A percentile compares a stretch with the other conserved stretches of the same genome.
phyloP scores from a whole-genome alignment of 768 basidiomycete species.

The Leccinum obscurum region DNA sequence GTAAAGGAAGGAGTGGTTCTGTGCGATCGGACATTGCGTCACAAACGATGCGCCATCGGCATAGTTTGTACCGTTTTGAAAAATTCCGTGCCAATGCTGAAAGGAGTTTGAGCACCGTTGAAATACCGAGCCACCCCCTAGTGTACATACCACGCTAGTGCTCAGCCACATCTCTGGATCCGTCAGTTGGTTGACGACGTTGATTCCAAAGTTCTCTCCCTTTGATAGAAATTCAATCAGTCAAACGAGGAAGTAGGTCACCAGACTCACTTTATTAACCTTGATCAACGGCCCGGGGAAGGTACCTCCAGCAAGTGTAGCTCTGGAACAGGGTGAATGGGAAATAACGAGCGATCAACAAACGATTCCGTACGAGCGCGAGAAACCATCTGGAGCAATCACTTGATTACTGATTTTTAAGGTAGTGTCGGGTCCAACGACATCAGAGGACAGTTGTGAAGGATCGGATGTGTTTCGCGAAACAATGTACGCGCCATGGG shows the following conservation, averaged over 20 bases:
- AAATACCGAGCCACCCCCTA: not conserved
- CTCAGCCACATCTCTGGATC: conserved; percentile 49
- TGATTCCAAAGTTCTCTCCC: conserved; percentile 43
- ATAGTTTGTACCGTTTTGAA: conserved; percentile 44
- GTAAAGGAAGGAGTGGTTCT: conserved; percentile 27
- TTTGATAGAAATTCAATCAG: conserved; percentile 19
- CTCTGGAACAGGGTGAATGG: conserved; percentile 7
- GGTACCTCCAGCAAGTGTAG: conserved; percentile 40
- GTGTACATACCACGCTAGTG: conserved; percentile 44
- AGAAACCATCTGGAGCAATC: conserved; percentile 52
- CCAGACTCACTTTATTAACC: conserved; percentile 31
- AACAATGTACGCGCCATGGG: conserved; percentile 22
- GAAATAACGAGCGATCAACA: not conserved
- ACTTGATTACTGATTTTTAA: conserved; percentile 40
- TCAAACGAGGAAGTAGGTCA: not conserved
- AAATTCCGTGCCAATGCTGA: conserved; percentile 59
- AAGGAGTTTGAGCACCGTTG: not conserved
- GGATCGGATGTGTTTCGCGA: conserved; percentile 11
- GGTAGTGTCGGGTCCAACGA: conserved; percentile 24
- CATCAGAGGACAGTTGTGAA: not conserved
- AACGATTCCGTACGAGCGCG: conserved; percentile 37
- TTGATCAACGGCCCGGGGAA: conserved; percentile 49
- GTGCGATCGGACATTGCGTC: conserved; percentile 35
- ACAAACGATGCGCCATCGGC: conserved; percentile 46
- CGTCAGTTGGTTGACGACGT: conserved; percentile 45